These are phyloP conservation scores for Metschnikowia gelsemii DNA, from an alignment of 805 yeast genomes.

Conservation along the genomic window DNA sequence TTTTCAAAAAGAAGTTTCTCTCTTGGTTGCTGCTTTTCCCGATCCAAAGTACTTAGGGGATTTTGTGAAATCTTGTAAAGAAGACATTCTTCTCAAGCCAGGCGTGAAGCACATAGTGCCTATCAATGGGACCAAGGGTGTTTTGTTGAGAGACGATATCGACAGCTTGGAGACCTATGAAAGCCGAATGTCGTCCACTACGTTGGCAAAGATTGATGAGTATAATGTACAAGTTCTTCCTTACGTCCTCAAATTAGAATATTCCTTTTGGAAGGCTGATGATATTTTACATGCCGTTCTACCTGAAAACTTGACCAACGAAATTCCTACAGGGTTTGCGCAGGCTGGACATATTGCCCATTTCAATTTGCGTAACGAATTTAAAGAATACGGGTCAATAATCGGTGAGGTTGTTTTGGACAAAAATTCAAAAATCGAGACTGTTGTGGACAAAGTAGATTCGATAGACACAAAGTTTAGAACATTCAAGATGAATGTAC, in stretches of 20 bases:
- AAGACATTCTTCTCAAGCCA: slow-evolving; percentile 68
- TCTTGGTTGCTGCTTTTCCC: slow-evolving; percentile 68
- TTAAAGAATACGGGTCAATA: slow-evolving; percentile 71
- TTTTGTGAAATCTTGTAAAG: slow-evolving; percentile 57
- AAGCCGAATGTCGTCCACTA: slow-evolving; percentile 38
- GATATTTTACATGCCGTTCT: slow-evolving; percentile 76
- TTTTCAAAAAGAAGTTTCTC: slow-evolving; percentile 55
- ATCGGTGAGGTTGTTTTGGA: slow-evolving; percentile 91
- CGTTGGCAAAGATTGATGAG: slow-evolving; percentile 47
- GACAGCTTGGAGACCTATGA: slow-evolving; percentile 37
- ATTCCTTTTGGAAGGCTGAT: slow-evolving; percentile 85
- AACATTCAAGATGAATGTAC: slow-evolving; percentile 89
- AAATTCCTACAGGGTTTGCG: slow-evolving; percentile 87
- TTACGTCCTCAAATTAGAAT: slow-evolving; percentile 57
- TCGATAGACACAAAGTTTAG: slow-evolving; percentile 84
- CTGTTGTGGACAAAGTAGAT: slow-evolving; percentile 91
- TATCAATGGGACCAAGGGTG: slow-evolving; percentile 45
- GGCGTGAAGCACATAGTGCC: slow-evolving; percentile 66
- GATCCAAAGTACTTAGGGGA: slow-evolving; percentile 60
- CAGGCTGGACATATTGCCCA: slow-evolving; percentile 96
- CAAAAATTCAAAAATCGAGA: slow-evolving; percentile 74
- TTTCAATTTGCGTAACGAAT: slow-evolving; percentile 78
- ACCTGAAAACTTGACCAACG: slow-evolving; percentile 68
- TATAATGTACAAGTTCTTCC: slow-evolving; percentile 49
- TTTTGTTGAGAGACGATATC: slow-evolving; percentile 58